Conservation (phyloP, 176 grass and related monocot species). For the Carex scoparia region DNA sequence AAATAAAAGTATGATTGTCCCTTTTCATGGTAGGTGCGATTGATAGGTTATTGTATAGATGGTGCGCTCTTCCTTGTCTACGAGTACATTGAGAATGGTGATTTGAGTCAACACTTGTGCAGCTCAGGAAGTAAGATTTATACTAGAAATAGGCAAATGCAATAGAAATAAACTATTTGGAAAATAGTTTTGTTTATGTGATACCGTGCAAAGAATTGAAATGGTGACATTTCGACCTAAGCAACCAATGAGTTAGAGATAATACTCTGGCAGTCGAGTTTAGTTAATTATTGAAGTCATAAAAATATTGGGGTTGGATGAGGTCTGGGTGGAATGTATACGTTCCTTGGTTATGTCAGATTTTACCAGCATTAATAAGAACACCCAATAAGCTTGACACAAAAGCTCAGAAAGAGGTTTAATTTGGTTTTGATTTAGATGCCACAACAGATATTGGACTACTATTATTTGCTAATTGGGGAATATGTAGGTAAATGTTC, state of each 20-base stretch:
- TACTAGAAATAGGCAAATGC: background rate
- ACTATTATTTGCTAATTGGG: background rate
- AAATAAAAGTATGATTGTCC: background rate
- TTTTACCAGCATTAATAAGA: background rate
- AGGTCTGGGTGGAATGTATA: background rate
- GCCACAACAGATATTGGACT: background rate
- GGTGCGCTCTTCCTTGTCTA: constrained; percentile 87
- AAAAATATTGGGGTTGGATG: background rate
- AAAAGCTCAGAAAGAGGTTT: background rate
- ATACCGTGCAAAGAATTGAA: background rate
- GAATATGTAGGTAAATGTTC: background rate
- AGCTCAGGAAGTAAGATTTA: constrained; percentile 50
- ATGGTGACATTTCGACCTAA: background rate
- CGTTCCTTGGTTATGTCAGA: background rate
- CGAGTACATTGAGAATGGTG: constrained; percentile 90
- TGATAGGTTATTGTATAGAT: constrained; percentile 91
- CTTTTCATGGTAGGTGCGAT: constrained; percentile 49
- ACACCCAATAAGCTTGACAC: background rate
- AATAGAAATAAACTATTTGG: background rate
- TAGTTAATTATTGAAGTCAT: background rate
- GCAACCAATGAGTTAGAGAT: background rate
- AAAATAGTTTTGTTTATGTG: background rate
- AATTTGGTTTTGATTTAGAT: background rate
- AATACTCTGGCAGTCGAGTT: background rate
- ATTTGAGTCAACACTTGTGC: constrained; percentile 77